Percentiles rank a stretch among this genome's conserved stretches.
These are phyloP conservation scores for Tinospora cordifolia DNA, from an alignment of 164 flowering plant species.

Conservation along the genomic window DNA sequence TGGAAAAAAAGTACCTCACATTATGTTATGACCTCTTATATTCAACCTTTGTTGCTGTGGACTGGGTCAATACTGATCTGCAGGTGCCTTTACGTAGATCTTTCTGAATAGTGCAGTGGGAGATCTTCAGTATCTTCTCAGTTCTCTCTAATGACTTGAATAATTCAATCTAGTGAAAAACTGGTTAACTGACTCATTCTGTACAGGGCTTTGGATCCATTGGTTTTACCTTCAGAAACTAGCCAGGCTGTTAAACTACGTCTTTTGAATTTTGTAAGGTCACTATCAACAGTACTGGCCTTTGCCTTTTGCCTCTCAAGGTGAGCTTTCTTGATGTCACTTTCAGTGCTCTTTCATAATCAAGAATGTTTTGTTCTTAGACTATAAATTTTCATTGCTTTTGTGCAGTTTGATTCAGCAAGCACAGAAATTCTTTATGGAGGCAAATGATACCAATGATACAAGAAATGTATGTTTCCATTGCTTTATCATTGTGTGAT, in stretches of 20 bases:
- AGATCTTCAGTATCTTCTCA: background rate
- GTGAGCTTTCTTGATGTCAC: slow-evolving; percentile 24
- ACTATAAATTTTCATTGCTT: slow-evolving; percentile 10
- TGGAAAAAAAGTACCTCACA: slow-evolving; percentile 79
- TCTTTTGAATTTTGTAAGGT: slow-evolving; percentile 66
- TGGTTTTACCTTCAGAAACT: slow-evolving; percentile 72
- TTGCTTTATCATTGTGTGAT: slow-evolving; percentile 6
- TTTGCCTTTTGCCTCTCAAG: slow-evolving; percentile 82
- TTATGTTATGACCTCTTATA: slow-evolving; percentile 51
- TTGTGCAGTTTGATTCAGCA: slow-evolving; percentile 75
- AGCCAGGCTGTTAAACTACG: slow-evolving; percentile 76
- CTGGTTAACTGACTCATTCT: slow-evolving; percentile 13
- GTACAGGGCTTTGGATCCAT: slow-evolving; percentile 77
- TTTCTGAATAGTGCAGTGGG: background rate
- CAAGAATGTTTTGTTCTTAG: background rate
- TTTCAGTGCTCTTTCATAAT: background rate
- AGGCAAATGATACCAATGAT: slow-evolving; percentile 48
- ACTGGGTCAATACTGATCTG: slow-evolving; percentile 73
- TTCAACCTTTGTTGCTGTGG: slow-evolving; percentile 85
- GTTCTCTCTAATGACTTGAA: background rate
- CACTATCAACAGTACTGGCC: slow-evolving; percentile 88
- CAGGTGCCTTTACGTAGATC: slow-evolving; percentile 41
- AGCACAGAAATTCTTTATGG: slow-evolving; percentile 56
- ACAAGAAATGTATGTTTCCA: slow-evolving; percentile 62
- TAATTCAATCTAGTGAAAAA: background rate